A percentile compares a stretch with the other conserved stretches of the same genome.
Conservation (phyloP, 768 basidiomycete species). For the Pisolithus tinctorius region DNA sequence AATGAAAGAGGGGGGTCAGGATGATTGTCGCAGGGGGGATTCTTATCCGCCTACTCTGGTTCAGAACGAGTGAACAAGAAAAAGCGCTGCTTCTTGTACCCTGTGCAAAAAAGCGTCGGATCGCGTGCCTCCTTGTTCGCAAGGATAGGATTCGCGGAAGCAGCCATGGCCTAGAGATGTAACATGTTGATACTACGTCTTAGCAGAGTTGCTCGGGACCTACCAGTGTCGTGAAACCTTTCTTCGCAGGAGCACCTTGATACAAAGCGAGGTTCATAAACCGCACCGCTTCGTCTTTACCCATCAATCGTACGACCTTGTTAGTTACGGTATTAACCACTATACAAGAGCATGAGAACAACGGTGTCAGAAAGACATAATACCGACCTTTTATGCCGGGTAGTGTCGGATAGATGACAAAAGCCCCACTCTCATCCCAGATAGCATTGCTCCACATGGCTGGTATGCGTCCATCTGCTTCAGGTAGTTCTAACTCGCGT, state of each 20-base stretch:
- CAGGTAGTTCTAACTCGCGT: slow-evolving; percentile 81
- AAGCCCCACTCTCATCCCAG: slow-evolving; percentile 98
- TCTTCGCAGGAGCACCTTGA: slow-evolving; percentile 90
- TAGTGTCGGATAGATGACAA: slow-evolving; percentile 88
- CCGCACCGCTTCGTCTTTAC: slow-evolving; percentile 90
- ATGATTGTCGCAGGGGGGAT: neutral
- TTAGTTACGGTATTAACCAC: slow-evolving; percentile 59
- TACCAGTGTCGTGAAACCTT: slow-evolving; percentile 75
- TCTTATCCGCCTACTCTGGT: slow-evolving; percentile 63
- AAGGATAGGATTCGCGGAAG: slow-evolving; percentile 91
- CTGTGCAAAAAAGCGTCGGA: slow-evolving; percentile 89
- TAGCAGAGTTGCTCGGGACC: slow-evolving; percentile 17
- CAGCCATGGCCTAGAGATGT: slow-evolving; percentile 72
- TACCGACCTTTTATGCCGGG: slow-evolving; percentile 87
- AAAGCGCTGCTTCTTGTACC: slow-evolving; percentile 88
- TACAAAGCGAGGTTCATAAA: slow-evolving; percentile 87
- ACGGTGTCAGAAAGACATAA: neutral
- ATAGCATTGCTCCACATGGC: slow-evolving; percentile 82
- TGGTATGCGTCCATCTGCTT: slow-evolving; percentile 62
- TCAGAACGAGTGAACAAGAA: slow-evolving; percentile 90
- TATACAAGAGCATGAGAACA: neutral
- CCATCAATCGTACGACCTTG: slow-evolving; percentile 78
- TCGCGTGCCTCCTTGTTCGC: slow-evolving; percentile 80
- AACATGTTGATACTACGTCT: slow-evolving; percentile 2
- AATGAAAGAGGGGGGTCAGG: neutral